Conservation (phyloP, 2,329 filamentous ascomycete species). For the Cordyceps pruinosa region DNA sequence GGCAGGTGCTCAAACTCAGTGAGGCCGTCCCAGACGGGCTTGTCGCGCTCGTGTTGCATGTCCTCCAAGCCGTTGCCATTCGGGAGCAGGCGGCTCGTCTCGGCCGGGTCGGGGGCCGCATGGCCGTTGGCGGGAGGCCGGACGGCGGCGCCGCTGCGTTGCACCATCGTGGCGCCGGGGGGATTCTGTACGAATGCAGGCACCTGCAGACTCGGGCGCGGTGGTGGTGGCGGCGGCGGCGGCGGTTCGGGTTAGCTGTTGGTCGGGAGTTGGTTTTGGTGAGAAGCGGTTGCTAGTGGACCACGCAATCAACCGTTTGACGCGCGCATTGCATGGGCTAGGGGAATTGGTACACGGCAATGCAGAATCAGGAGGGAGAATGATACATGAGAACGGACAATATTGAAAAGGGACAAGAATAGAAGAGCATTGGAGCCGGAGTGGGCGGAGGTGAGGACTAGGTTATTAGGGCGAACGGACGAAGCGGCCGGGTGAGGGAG, state of each 20-base stretch:
- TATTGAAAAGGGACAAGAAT: background rate
- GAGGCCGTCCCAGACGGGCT: slow-evolving; percentile 38
- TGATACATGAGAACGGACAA: background rate
- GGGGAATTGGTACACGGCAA: background rate
- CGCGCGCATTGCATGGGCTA: background rate
- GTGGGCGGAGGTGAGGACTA: background rate
- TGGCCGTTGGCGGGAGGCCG: slow-evolving; percentile 13
- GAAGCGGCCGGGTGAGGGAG: background rate
- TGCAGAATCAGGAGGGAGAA: background rate
- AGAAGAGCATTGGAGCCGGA: background rate
- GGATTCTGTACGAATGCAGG: background rate
- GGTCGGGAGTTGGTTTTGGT: background rate
- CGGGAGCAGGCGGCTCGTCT: slow-evolving; percentile 33
- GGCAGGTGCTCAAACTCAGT: slow-evolving; percentile 55
- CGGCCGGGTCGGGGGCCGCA: slow-evolving; percentile 19
- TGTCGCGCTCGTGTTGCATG: slow-evolving; percentile 15
- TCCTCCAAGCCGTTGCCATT: slow-evolving; percentile 15
- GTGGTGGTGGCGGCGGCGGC: background rate
- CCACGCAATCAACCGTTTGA: background rate
- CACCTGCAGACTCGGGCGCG: background rate
- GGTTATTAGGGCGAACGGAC: background rate
- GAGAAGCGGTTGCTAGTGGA: background rate
- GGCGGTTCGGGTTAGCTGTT: background rate
- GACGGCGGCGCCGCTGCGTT: background rate
- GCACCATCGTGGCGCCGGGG: background rate